Evolutionary conservation across 164 flowering plant genomes (phyloP).

Genomic region (Annona squamosa): DNA sequence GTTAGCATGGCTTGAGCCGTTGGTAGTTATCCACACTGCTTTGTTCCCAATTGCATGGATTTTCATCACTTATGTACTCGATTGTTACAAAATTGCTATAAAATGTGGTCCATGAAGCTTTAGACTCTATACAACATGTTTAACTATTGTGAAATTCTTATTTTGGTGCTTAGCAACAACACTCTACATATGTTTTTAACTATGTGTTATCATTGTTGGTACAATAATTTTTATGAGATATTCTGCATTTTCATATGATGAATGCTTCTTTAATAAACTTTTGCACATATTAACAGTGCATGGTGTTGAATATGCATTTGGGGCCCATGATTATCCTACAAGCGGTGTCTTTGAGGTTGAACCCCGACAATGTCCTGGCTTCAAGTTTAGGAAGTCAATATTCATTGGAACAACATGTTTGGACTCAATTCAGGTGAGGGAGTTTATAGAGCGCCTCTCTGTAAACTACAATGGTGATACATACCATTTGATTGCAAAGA

Average conservation of each 20-base stretch:
- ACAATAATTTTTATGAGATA: background rate
- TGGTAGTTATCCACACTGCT: too few relatives aligned
- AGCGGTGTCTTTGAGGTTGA: slow-evolving; percentile 98
- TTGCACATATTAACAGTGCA: slow-evolving; percentile 48
- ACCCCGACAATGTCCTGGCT: slow-evolving; percentile 96
- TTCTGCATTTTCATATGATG: background rate
- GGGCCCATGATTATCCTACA: slow-evolving; percentile 88
- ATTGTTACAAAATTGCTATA: background rate
- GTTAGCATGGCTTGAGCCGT: too few relatives aligned
- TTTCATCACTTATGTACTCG: background rate
- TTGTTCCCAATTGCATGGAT: background rate
- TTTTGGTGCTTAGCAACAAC: background rate
- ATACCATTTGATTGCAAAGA: slow-evolving; percentile 86
- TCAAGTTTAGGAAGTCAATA: slow-evolving; percentile 87
- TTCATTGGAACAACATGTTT: slow-evolving; percentile 77
- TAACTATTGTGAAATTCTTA: background rate
- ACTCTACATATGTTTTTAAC: background rate
- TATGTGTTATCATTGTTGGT: background rate
- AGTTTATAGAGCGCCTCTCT: slow-evolving; percentile 77
- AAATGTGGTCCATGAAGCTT: background rate
- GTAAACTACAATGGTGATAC: slow-evolving; percentile 80
- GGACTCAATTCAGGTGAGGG: slow-evolving; percentile 68
- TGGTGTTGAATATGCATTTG: slow-evolving; percentile 97
- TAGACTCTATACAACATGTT: background rate
- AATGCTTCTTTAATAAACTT: background rate